Evolutionary conservation across 2,329 filamentous ascomycete genomes (phyloP), one percentile per base, ranked within the genome.

Genomic region (Cladosporium colombiae): DNA sequence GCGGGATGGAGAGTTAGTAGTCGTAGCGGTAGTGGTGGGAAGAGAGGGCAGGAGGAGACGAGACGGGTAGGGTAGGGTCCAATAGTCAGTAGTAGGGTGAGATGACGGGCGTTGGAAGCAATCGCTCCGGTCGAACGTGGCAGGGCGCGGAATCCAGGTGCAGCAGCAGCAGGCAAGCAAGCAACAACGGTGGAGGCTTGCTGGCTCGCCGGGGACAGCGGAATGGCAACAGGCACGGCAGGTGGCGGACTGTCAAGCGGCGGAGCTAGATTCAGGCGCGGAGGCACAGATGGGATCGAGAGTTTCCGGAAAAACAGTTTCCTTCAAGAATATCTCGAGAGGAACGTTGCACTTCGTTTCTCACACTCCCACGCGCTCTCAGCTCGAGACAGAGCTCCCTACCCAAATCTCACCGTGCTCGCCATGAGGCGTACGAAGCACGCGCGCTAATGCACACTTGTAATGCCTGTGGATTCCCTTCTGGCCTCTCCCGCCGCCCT

Each of bases 341-440:
- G 29, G 31, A 55, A 55, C 52, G 52, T 55, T n/a, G 52, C 52
- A 55, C 52, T 27, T 16, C 21, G 27, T 13, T 31, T 46, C 35
- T n/a, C 18, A 6, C 5, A 10, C 6, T n/a, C 18, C 2, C 16
- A 40, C 7, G 10, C 29, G 0, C 14, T 18, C 37, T 44, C 37
- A 44, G 37, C 18, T 44, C 5, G 18, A 44, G n/a, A 46, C 40
- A 21, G 6, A 44, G 37, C n/a, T 21, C 40, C 40, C 25, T 55
- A 3, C 18, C 16, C 40, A 46, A 55, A 55, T 55, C 52, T 55
- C 52, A 55, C 52, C 52, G 52, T 33, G 52, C 52, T 31, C 27
- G 27, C 52, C 52, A 55, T 31, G 52, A 55, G 52, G 52, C 52
- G 52, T 55, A 55, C 29, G 52, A 29, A 33, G 27, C 31, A n/a